Base-by-base conservation (phyloP, 2,329 filamentous ascomycete species). In the Aspergillus sp. region DNA sequence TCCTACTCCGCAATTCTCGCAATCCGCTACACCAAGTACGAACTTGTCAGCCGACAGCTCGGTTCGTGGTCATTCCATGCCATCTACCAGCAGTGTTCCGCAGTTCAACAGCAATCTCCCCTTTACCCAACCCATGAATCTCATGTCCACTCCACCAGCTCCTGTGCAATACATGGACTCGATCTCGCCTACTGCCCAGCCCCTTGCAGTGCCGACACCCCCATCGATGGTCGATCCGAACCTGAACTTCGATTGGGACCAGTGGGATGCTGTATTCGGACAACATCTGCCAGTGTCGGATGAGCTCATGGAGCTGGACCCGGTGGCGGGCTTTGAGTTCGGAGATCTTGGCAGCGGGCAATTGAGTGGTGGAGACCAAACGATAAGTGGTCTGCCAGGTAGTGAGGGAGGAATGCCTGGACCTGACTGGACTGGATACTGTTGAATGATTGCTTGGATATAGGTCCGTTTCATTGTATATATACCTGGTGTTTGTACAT, bases 221-320 rank as follows among this genome's bases (percentile, higher is more conserved):
- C 66, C 68, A 1, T 71, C 67, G 1, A 67, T 72, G 65, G 59
- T 72, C 8, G 72, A 73, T 17, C 68, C 71, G 8, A 75, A 74
- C 43, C 49, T 75, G 17, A 71, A 74, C 49, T 78, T 78, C 57
- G 75, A 78, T 60, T 78, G 75, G 75, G 75, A 77, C 49, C 69
- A 75, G 57, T 78, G 75, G 75, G 75, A 78, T 48, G 72, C 74
- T 6, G 74, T 77, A 2, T 78, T 78, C 47, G 74, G 75, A 2
- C 74, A 76, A 49, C 73, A 76, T 53, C 60, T 76, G 11, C 71
- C 72, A 13, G 70, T 76, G 16, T 68, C 73, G 0, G 73, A 75
- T 52, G 73, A 74, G 33, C 52, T 73, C 11, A 74, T 75, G 70
- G 73, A 75, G 50, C 53, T 75, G 13, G 73, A 76, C 47, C 67